phyloP scores from a whole-genome alignment of 2,329 filamentous ascomycete species.

The Leptographium procerum region DNA sequence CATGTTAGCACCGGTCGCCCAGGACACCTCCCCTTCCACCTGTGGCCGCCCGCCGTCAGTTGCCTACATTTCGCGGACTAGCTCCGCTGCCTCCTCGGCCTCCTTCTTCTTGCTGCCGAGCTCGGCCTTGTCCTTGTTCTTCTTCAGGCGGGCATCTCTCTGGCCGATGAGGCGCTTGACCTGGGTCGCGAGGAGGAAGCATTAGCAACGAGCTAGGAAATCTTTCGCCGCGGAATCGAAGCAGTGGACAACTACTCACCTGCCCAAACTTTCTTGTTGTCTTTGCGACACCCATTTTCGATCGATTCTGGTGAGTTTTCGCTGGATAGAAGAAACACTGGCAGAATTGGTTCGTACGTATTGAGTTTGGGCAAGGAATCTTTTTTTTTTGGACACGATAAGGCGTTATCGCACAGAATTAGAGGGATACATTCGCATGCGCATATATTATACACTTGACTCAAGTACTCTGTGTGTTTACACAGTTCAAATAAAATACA shows the following conservation, averaged over 20 bases:
- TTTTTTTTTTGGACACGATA: neutral
- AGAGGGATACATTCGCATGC: neutral
- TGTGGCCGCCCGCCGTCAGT: neutral
- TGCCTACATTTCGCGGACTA: constrained; percentile 13
- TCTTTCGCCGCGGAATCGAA: too few species aligned
- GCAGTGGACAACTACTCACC: neutral
- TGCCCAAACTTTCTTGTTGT: constrained; percentile 80
- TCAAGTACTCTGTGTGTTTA: too few species aligned
- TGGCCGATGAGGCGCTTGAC: constrained; percentile 77
- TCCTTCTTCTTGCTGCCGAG: constrained; percentile 33
- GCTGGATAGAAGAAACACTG: neutral
- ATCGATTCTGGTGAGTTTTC: neutral
- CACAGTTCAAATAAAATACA: neutral
- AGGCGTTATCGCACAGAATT: neutral
- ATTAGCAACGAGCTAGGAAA: constrained; percentile 4
- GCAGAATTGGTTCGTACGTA: neutral
- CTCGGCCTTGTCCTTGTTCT: constrained; percentile 57
- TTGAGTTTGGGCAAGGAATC: neutral
- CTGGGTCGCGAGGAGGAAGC: constrained; percentile 18
- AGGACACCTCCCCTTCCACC: neutral
- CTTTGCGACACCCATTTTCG: constrained; percentile 73
- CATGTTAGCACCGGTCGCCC: neutral
- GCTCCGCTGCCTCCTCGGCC: constrained; percentile 13
- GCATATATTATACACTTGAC: too few species aligned
- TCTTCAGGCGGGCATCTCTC: constrained; percentile 69